phyloP scores from a whole-genome alignment of 768 basidiomycete genomes.

The Rhodotorula kratochvilovae region DNA sequence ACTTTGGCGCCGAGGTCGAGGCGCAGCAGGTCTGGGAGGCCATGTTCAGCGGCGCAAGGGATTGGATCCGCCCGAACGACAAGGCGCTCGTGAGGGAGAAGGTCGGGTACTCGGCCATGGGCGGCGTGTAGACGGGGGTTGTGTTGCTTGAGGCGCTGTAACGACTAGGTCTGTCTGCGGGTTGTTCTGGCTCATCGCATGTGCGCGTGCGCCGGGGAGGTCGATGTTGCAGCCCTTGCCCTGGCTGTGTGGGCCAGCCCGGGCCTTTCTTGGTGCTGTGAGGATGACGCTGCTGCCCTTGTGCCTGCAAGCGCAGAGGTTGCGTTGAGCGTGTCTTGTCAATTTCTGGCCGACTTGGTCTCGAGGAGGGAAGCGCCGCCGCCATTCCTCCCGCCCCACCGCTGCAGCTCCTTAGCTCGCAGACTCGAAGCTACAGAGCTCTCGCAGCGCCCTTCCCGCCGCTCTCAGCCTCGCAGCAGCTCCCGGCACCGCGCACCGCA shows the following conservation, averaged over 20 bases:
- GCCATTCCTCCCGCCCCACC: no score
- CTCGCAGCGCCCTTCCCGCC: background rate
- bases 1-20: slow-evolving; percentile 50
- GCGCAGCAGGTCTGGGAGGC: slow-evolving; percentile 75
- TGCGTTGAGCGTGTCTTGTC: no score
- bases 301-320: no score
- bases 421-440: background rate
- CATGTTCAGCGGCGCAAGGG: slow-evolving; percentile 77
- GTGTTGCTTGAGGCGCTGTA: background rate
- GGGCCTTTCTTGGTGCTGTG: no score
- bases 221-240: no score
- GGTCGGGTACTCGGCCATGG: slow-evolving; percentile 84
- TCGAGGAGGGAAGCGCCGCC: no score
- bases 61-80: slow-evolving; percentile 71
- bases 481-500: background rate
- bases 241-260: no score
- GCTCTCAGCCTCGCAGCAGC: background rate
- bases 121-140: slow-evolving; percentile 52
- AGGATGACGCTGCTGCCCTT: no score
- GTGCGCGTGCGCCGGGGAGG: no score
- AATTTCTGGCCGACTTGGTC: no score
- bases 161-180: background rate
- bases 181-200: no score
- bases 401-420: background rate
- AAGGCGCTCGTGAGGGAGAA: slow-evolving; percentile 87